Evolutionary conservation across 1,284 basidiomycete genomes (phyloP).

Genomic region (Ustilago xerochloae): DNA sequence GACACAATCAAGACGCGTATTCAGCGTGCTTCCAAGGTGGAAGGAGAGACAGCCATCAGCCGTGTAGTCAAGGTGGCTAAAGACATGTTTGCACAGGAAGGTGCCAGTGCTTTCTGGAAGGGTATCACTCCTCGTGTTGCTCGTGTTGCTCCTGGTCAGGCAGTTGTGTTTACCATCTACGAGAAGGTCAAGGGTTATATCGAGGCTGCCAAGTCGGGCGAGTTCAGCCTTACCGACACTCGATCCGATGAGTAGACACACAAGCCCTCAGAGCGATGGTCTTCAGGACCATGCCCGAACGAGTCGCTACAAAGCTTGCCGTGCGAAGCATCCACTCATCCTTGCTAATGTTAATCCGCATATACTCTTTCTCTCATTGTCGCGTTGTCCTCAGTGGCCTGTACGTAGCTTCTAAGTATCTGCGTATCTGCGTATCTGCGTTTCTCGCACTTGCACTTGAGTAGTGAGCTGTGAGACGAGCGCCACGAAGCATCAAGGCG

Average conservation of each 20-base stretch:
- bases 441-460: no score
- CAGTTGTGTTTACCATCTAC: slow-evolving; percentile 72
- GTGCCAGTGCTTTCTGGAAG: slow-evolving; percentile 81
- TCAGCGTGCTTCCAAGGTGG: slow-evolving; percentile 83
- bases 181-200: slow-evolving; percentile 67
- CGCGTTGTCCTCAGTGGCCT: no score
- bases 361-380: no score
- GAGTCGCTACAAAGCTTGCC: no score
- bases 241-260: slow-evolving; percentile 54
- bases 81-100: slow-evolving; percentile 95
- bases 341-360: no score
- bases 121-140: slow-evolving; percentile 95
- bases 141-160: slow-evolving; percentile 84
- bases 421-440: no score
- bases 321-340: no score
- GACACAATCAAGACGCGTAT: slow-evolving; percentile 91
- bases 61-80: slow-evolving; percentile 81
- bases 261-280: no score
- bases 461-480: no score
- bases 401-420: no score
- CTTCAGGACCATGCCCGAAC: no score
- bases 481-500: no score
- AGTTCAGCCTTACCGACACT: slow-evolving; percentile 57
- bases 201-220: slow-evolving; percentile 61
- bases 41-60: slow-evolving; percentile 79